phyloP scores from a whole-genome alignment of 2,329 filamentous ascomycete genomes.

The Gaeumannomyces tritici region DNA sequence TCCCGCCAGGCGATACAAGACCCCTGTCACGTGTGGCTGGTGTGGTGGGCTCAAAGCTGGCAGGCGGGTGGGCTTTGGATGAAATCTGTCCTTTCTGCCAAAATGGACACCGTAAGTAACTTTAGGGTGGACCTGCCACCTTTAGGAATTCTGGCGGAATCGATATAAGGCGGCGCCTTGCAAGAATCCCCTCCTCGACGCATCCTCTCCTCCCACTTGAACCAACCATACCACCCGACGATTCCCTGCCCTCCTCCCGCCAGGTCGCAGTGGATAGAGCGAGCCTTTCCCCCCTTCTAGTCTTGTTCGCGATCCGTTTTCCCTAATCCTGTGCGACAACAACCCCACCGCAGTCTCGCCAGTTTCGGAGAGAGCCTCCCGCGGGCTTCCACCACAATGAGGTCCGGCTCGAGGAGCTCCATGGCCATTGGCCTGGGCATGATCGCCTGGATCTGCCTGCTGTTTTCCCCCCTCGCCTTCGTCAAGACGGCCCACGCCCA shows the following conservation, averaged over 20 bases:
- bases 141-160: not conserved
- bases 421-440: conserved; percentile 59
- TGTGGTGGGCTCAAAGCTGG: not conserved
- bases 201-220: not conserved
- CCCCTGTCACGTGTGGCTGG: conserved; percentile 23
- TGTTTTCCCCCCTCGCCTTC: conserved; percentile 81
- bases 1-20: conserved; percentile 18
- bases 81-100: conserved; percentile 40
- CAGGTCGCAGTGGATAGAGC: not conserved
- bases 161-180: not conserved
- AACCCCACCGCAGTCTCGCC: not conserved
- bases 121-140: conserved; percentile 17
- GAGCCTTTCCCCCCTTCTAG: not conserved
- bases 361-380: not conserved
- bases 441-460: conserved; percentile 82
- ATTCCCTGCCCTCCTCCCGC: not conserved
- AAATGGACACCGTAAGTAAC: conserved; percentile 32
- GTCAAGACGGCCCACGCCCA: conserved; percentile 67
- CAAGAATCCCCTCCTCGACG: not conserved
- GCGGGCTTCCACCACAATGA: conserved; percentile 6
- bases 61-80: conserved; percentile 13
- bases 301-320: not conserved
- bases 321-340: not conserved
- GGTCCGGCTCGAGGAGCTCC: conserved; percentile 12
- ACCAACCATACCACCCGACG: not conserved